Evolutionary conservation across 495 filamentous ascomycete species (phyloP).

Genomic region (Xanthoparmelia taractica): DNA sequence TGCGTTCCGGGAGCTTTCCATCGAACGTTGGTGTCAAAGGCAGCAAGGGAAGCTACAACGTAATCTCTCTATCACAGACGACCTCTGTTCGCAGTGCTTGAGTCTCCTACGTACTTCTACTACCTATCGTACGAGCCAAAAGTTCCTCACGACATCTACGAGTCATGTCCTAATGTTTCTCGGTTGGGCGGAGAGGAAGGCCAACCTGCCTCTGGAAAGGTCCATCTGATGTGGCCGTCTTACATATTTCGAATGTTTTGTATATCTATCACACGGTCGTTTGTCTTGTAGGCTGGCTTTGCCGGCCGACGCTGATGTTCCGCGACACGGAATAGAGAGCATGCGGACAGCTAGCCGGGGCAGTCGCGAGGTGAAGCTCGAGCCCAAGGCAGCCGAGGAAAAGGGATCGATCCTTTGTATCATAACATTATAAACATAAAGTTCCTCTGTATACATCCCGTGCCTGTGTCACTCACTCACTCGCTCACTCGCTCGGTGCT

Average conservation of each 20-base stretch:
- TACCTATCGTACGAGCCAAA: background rate
- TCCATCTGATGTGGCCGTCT: background rate
- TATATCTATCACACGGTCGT: background rate
- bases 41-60: conserved; percentile 10
- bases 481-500: too few relatives aligned
- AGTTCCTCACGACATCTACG: conserved; percentile 1
- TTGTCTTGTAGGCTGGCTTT: background rate
- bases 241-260: background rate
- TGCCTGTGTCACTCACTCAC: too few relatives aligned
- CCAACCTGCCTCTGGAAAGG: background rate
- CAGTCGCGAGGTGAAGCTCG: background rate
- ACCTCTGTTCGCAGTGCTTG: background rate
- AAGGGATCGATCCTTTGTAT: too few relatives aligned
- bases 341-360: background rate
- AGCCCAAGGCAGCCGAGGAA: background rate
- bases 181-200: background rate
- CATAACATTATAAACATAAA: too few relatives aligned
- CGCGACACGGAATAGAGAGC: background rate
- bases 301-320: background rate
- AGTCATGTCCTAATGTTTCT: conserved; percentile 4
- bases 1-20: conserved; percentile 7
- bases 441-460: too few relatives aligned
- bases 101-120: background rate
- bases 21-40: conserved; percentile 6
- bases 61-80: background rate